These are phyloP conservation scores for Candida nonsorbophila DNA, from an alignment of 805 yeast species.

Conservation along the genomic window DNA sequence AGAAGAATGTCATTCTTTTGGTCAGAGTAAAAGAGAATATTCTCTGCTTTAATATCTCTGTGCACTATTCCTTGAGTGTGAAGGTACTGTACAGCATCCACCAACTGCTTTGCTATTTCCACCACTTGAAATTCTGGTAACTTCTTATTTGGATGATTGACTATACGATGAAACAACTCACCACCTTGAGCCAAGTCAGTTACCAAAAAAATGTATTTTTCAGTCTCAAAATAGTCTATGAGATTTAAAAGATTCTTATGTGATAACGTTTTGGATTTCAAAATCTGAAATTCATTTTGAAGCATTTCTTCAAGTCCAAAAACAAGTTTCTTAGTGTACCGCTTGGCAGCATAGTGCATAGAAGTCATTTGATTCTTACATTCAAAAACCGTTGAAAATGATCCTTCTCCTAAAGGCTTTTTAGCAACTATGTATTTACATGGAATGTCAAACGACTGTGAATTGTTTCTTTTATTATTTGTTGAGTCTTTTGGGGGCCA, in stretches of 20 bases:
- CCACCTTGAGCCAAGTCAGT: slow-evolving; percentile 68
- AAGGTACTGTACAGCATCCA: slow-evolving; percentile 52
- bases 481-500: slow-evolving; percentile 21
- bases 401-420: slow-evolving; percentile 38
- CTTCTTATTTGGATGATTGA: slow-evolving; percentile 37
- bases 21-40: slow-evolving; percentile 44
- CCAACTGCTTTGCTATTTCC: slow-evolving; percentile 43
- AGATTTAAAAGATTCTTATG: slow-evolving; percentile 56
- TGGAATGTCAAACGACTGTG: slow-evolving; percentile 12
- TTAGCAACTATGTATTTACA: slow-evolving; percentile 30
- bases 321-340: slow-evolving; percentile 45
- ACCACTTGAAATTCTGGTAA: slow-evolving; percentile 45
- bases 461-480: slow-evolving; percentile 7
- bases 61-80: slow-evolving; percentile 60
- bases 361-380: slow-evolving; percentile 40
- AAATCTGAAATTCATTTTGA: slow-evolving; percentile 56
- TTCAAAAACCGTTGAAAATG: slow-evolving; percentile 46
- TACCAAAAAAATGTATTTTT: slow-evolving; percentile 47
- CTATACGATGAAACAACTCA: slow-evolving; percentile 60
- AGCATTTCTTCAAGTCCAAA: slow-evolving; percentile 48
- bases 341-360: slow-evolving; percentile 48
- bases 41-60: slow-evolving; percentile 71
- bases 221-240: slow-evolving; percentile 67
- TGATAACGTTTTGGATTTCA: slow-evolving; percentile 45
- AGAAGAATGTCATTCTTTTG: slow-evolving; percentile 39